Base-by-base conservation (phyloP, 2,329 filamentous ascomycete genomes). In the Aspergillus fischeri region DNA sequence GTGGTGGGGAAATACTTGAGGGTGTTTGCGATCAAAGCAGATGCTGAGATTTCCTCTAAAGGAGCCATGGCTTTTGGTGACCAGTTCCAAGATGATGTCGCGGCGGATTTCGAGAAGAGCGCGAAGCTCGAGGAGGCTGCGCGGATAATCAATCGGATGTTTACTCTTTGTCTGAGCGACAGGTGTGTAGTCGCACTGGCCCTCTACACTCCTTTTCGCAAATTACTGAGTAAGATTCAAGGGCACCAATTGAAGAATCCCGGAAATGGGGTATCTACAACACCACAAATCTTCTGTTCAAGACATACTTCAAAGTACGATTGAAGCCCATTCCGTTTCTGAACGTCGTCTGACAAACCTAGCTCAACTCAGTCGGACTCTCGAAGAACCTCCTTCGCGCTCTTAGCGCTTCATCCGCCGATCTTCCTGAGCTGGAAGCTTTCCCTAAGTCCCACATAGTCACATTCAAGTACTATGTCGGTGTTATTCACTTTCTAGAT, bases 221-320 rank as follows among this genome's bases (percentile, higher is more conserved):
- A 27, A 21, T 32, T 54, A 27, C 61, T 67, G 42, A 66, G 35
- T 21, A 35, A 21, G 32, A 55, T 54, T 67, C 11, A 47, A 93
- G 91, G 74, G 89, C 90, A 59, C 86, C 89, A 14, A 79, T 97
- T 48, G 86, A 92, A 68, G 89, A 96, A 67, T 97, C 93, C 8
- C 86, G 94, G 54, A 99, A 97, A 83, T 99, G 94, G 94, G 95
- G 91, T 6, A 90, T 96, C 50, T 99, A 99, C 78, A 92, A 92
- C 73, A 88, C 93, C 63, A 91, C 92, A 69, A 97, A 96, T 70
- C 83, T 99, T 7, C 81, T 97, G 14, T 99, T 99, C 84, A 97
- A 97, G 77, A 97, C 92, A 1, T 97, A 97, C 74, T 99, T 99
- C 80, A 95, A 91, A 76, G 81, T 81, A 73, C 42, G 52, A 35